phyloP scores from a whole-genome alignment of 2,329 filamentous ascomycete genomes.

The Microdochium bolleyi region DNA sequence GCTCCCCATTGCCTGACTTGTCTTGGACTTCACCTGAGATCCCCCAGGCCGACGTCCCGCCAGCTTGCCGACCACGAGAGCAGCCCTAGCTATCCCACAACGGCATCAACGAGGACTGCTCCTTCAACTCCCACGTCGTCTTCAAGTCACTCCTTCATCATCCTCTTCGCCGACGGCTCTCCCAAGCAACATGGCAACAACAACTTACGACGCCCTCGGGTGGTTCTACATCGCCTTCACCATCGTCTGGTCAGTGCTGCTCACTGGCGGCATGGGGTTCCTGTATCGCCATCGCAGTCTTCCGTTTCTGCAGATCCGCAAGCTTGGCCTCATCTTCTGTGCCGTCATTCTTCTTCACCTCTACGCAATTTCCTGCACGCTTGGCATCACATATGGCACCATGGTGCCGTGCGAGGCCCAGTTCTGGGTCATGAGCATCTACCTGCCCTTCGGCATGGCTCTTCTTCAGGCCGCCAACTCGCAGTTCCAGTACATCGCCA shows the following conservation, averaged over 20 bases:
- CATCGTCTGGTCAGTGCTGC: conserved; percentile 10
- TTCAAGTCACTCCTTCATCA: not conserved
- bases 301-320: conserved; percentile 21
- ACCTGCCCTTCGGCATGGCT: conserved; percentile 56
- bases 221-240: conserved; percentile 10
- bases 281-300: conserved; percentile 14
- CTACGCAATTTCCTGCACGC: conserved; percentile 15
- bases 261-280: conserved; percentile 11
- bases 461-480: conserved; percentile 58
- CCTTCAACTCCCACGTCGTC: not conserved
- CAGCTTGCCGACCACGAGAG: too few species aligned
- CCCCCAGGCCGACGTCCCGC: too few species aligned
- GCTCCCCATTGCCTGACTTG: not conserved
- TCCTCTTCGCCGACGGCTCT: not conserved
- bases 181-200: not conserved
- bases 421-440: conserved; percentile 61
- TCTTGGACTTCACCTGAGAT: not conserved
- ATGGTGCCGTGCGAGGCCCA: conserved; percentile 43
- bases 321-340: conserved; percentile 14
- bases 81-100: not conserved
- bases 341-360: conserved; percentile 14
- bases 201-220: conserved; percentile 3
- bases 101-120: not conserved
- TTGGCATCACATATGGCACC: conserved; percentile 20
- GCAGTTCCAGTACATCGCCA: conserved; percentile 51